Conservation (phyloP, 768 basidiomycete species). For the Sporobolomyces pararoseus region DNA sequence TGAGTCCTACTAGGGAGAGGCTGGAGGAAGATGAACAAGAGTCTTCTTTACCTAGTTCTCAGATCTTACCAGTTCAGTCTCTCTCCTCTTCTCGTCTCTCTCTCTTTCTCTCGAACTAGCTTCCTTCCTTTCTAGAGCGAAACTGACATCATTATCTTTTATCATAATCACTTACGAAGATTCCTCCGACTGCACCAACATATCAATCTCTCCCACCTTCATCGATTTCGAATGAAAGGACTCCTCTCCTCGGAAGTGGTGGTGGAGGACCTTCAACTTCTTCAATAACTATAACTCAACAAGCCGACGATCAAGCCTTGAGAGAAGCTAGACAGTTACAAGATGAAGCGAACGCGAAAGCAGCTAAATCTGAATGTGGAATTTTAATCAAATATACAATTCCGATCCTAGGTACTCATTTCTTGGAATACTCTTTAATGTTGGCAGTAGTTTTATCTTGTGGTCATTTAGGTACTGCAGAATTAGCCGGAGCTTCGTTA, state of each 20-base stretch:
- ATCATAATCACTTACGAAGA: too few relatives aligned
- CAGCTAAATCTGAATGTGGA: slow-evolving; percentile 17
- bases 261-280: not conserved
- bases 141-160: too few relatives aligned
- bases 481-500: slow-evolving; percentile 76
- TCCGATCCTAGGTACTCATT: slow-evolving; percentile 43
- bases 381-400: slow-evolving; percentile 37
- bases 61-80: too few relatives aligned
- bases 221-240: not conserved
- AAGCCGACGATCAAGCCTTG: slow-evolving; percentile 10
- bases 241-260: not conserved
- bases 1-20: slow-evolving; percentile 29
- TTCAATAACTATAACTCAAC: slow-evolving; percentile 9
- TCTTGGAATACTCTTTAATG: slow-evolving; percentile 79
- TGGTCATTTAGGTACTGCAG: slow-evolving; percentile 83
- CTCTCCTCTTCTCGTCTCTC: not conserved
- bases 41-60: too few relatives aligned
- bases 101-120: not conserved
- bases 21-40: slow-evolving; percentile 15
- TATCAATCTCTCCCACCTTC: slow-evolving; percentile 6
- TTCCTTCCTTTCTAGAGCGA: too few relatives aligned
- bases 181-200: slow-evolving; percentile 1
- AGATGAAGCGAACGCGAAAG: slow-evolving; percentile 16
- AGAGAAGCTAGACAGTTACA: slow-evolving; percentile 8
- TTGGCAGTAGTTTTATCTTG: slow-evolving; percentile 79